Base-by-base conservation (phyloP, 495 filamentous ascomycete genomes). In the Patellaria atrata region DNA sequence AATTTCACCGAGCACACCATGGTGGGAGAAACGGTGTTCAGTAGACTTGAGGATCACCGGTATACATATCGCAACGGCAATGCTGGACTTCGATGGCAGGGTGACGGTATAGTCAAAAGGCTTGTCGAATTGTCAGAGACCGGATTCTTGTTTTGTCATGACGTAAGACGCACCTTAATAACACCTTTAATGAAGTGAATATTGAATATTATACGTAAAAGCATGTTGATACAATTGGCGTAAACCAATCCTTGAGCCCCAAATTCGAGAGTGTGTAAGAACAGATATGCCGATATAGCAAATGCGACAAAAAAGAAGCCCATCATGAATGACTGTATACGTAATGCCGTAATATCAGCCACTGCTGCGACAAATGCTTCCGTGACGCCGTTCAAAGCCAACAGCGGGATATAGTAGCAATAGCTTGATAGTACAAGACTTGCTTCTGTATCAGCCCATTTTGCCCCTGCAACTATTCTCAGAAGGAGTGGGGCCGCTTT, bases 341-440 rank as follows among this genome's bases (percentile, higher is more conserved):
- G 69, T 11, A 99, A 66, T 31, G 94, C 65, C 1, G 56, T 41
- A 35, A 76, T 59, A 4, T 63, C 75, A 0, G 89, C 86, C 14
- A 87, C 77, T 15, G 80, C 79, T 5, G 83, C 73, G 8, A 96
- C 83, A 41, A 96, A 96, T 0, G 87, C 82, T 58, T 99, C 89
- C 2, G 75, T 71, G 19, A 94, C 73, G 25, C 89, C 89, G 50
- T 99, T 99, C 41, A 92, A 56, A 1, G 85, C 91, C 1, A 99
- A 62, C 4, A 96, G 69, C 11, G 89, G 89, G 40, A 99, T 82
- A 53, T 94, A 94, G 50, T 79, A 82, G 57, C 79, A 85, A 58
- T 94, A 97, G 1, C 67, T 63, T 0, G 79, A 68, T 7, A 97
- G 62, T 4, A 85, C 70, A n/a, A 72, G 71, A 23, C 70, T 71